These are phyloP conservation scores for Nicotiana paniculata DNA, from an alignment of 257 asterid genomes.

Conservation along the genomic window DNA sequence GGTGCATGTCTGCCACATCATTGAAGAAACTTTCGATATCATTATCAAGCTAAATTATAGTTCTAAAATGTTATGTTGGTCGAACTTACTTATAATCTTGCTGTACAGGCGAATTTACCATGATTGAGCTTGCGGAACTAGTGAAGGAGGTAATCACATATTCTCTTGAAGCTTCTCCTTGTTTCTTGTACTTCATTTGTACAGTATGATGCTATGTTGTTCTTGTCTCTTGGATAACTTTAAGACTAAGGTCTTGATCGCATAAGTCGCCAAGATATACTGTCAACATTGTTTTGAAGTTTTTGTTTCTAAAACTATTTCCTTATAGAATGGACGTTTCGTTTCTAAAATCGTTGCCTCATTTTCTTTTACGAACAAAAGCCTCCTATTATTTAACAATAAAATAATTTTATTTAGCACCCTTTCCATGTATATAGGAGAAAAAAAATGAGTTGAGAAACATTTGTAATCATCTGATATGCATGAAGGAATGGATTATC, in stretches of 20 bases:
- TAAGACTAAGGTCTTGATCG: neutral
- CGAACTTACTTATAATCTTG: neutral
- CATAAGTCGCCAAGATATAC: neutral
- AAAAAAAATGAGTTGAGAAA: neutral
- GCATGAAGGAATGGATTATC: no score
- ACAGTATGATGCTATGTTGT: neutral
- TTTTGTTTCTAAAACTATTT: neutral
- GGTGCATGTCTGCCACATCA: neutral
- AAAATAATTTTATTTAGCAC: neutral
- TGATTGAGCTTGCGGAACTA: slow-evolving; percentile 56
- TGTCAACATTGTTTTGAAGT: neutral
- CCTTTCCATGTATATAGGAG: neutral
- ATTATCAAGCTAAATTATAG: neutral
- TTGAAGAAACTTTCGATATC: neutral
- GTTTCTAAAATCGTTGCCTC: neutral
- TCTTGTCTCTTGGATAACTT: neutral
- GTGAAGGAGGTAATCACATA: slow-evolving; percentile 39
- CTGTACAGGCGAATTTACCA: slow-evolving; percentile 47
- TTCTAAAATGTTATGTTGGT: neutral
- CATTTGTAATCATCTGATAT: neutral
- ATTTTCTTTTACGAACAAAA: neutral
- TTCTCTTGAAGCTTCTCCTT: neutral
- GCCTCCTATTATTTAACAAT: neutral
- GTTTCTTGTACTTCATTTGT: neutral
- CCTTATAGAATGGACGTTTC: neutral